phyloP scores from a whole-genome alignment of 169 alveolate genomes.

The Cryptosporidium viatorum region DNA sequence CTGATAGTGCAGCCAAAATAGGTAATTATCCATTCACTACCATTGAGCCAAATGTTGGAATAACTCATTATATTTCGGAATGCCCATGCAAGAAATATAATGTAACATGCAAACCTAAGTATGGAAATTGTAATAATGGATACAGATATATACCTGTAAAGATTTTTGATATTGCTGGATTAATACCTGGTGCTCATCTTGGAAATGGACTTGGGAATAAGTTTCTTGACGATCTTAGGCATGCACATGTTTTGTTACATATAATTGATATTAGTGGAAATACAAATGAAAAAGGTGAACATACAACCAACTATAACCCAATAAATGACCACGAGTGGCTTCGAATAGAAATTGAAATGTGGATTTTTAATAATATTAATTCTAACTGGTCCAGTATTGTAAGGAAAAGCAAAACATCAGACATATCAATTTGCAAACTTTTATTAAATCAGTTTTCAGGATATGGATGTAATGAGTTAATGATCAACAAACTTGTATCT shows the following conservation, averaged over 20 bases:
- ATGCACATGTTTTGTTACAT: slow-evolving; percentile 80
- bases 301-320: slow-evolving; percentile 83
- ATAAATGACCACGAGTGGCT: slow-evolving; percentile 84
- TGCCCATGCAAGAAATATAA: slow-evolving; percentile 80
- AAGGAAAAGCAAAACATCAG: slow-evolving; percentile 76
- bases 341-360: slow-evolving; percentile 81
- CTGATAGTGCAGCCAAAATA: slow-evolving; percentile 81
- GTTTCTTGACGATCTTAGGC: slow-evolving; percentile 80
- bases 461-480: slow-evolving; percentile 78
- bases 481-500: slow-evolving; percentile 62
- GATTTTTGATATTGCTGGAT: slow-evolving; percentile 80
- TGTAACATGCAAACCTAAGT: slow-evolving; percentile 77
- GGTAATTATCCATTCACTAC: slow-evolving; percentile 83
- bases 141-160: slow-evolving; percentile 78
- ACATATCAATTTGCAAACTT: slow-evolving; percentile 74
- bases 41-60: slow-evolving; percentile 81
- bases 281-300: slow-evolving; percentile 85
- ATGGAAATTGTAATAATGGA: slow-evolving; percentile 79
- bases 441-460: slow-evolving; percentile 79
- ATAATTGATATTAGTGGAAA: slow-evolving; percentile 82
- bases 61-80: slow-evolving; percentile 75
- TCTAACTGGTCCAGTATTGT: slow-evolving; percentile 81
- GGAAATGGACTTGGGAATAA: slow-evolving; percentile 83
- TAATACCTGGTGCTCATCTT: slow-evolving; percentile 80
- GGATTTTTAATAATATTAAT: slow-evolving; percentile 83